Evolutionary conservation across 1,284 basidiomycete species (phyloP).

Genomic region (Papiliotrema terrestris): DNA sequence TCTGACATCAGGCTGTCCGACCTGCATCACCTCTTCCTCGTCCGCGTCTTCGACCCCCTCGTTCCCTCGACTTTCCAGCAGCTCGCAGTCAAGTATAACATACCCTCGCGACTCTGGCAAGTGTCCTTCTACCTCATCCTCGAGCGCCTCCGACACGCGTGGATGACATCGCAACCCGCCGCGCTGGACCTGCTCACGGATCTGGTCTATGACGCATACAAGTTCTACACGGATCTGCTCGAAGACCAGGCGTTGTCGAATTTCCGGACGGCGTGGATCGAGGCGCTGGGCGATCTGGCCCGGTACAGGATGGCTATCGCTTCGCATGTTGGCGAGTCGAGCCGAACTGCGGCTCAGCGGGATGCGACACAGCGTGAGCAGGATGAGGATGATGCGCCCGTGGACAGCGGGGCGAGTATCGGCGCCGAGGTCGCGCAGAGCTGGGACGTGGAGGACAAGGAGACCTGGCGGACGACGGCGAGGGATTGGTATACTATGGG

Average conservation of each 20-base stretch:
- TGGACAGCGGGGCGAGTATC: constrained; percentile 62
- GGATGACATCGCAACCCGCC: constrained; percentile 44
- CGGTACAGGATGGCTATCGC: constrained; percentile 92
- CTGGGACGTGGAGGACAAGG: constrained; percentile 87
- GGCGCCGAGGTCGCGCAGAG: constrained; percentile 79
- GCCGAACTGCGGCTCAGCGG: background rate
- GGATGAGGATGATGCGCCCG: constrained; percentile 28
- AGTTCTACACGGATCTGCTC: constrained; percentile 83
- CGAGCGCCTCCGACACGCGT: constrained; percentile 81
- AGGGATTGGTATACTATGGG: constrained; percentile 90
- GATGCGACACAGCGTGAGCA: constrained; percentile 3
- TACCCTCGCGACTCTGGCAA: constrained; percentile 89
- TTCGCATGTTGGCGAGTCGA: constrained; percentile 44
- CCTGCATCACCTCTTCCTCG: constrained; percentile 79
- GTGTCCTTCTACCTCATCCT: constrained; percentile 85
- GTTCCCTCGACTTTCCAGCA: constrained; percentile 82
- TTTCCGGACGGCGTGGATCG: constrained; percentile 85
- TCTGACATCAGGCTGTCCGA: constrained; percentile 67
- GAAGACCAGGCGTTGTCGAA: constrained; percentile 70
- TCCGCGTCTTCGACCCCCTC: constrained; percentile 77
- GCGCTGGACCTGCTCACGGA: constrained; percentile 72
- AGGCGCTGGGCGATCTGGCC: constrained; percentile 92
- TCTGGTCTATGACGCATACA: constrained; percentile 93
- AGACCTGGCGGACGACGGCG: constrained; percentile 85
- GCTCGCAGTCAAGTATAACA: constrained; percentile 90